These are phyloP conservation scores for Mortierella alpina DNA, from an alignment of 192 early-diverging fungal species.

Conservation along the genomic window DNA sequence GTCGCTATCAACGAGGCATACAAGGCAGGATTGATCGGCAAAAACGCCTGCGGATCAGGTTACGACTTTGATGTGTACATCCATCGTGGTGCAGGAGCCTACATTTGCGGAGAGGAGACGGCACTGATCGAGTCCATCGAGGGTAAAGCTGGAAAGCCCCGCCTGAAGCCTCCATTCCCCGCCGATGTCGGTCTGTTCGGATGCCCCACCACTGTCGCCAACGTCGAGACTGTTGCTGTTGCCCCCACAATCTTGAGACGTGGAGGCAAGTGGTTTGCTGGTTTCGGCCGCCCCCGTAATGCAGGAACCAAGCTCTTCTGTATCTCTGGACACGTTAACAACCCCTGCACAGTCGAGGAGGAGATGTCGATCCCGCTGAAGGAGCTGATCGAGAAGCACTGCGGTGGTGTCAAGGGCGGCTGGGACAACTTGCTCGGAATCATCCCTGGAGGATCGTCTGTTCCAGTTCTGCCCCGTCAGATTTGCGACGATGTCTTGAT, in stretches of 20 bases:
- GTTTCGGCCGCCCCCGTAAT: conserved; percentile 93
- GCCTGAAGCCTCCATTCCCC: conserved; percentile 99
- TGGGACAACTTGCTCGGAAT: conserved; percentile 99
- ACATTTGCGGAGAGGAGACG: conserved; percentile 98
- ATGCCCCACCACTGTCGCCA: conserved; percentile 99
- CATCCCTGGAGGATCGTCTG: conserved; percentile 97
- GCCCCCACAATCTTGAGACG: conserved; percentile 90
- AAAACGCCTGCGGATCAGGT: conserved; percentile 96
- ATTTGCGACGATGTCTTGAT: conserved; percentile 94
- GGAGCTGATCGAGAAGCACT: conserved; percentile 94
- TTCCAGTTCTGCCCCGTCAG: conserved; percentile 74
- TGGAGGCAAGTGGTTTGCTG: conserved; percentile 93
- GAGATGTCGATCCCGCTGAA: conserved; percentile 97
- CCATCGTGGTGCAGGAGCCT: conserved; percentile 97
- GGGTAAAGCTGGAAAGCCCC: conserved; percentile 98
- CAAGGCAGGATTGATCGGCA: conserved; percentile 97
- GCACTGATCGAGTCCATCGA: conserved; percentile 90
- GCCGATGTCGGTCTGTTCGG: conserved; percentile 98
- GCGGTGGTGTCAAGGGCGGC: conserved; percentile 96
- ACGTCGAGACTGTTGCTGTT: conserved; percentile 98
- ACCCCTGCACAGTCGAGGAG: conserved; percentile 97
- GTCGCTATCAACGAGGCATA: conserved; percentile 97
- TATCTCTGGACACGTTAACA: conserved; percentile 98
- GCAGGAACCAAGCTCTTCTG: conserved; percentile 97
- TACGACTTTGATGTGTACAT: conserved; percentile 98